A percentile compares a stretch with the other conserved stretches of the same genome.
These are phyloP conservation scores for Biscogniauxia mediterranea DNA, from an alignment of 2,329 filamentous ascomycete species.

Conservation along the genomic window DNA sequence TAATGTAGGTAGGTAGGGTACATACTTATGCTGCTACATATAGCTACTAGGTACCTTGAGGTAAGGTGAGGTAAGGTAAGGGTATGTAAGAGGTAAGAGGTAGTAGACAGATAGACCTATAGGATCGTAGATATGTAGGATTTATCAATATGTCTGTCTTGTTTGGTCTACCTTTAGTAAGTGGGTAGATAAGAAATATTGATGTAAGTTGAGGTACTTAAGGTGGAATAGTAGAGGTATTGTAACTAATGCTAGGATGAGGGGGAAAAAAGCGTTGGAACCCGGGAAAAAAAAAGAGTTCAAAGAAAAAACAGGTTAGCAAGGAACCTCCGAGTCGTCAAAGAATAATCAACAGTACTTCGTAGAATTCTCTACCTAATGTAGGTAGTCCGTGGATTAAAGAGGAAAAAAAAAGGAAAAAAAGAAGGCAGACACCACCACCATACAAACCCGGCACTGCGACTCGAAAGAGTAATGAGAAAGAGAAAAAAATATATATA, in stretches of 20 bases:
- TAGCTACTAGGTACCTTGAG: neutral
- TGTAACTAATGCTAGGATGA: no score
- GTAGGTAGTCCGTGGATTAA: neutral
- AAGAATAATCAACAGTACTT: neutral
- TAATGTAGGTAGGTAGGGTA: neutral
- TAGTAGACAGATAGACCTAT: neutral
- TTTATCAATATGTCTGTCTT: no score
- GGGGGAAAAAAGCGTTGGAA: no score
- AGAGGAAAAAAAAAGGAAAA: neutral
- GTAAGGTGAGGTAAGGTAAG: conserved; percentile 15
- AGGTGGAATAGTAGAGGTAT: no score
- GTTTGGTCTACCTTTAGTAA: no score
- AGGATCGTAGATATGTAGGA: conserved; percentile 4
- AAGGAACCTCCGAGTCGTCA: no score
- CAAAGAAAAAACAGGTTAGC: neutral
- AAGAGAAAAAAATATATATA: no score
- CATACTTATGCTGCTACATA: neutral
- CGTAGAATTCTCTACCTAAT: neutral
- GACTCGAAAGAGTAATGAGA: conserved; percentile 10
- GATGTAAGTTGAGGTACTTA: no score
- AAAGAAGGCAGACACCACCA: conserved; percentile 1
- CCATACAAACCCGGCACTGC: conserved; percentile 2
- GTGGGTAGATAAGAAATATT: no score
- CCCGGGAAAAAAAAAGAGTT: neutral
- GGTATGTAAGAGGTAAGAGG: conserved; percentile 1